Conservation (phyloP, 129 eudicot genomes). For the Kitagawia praeruptora region DNA sequence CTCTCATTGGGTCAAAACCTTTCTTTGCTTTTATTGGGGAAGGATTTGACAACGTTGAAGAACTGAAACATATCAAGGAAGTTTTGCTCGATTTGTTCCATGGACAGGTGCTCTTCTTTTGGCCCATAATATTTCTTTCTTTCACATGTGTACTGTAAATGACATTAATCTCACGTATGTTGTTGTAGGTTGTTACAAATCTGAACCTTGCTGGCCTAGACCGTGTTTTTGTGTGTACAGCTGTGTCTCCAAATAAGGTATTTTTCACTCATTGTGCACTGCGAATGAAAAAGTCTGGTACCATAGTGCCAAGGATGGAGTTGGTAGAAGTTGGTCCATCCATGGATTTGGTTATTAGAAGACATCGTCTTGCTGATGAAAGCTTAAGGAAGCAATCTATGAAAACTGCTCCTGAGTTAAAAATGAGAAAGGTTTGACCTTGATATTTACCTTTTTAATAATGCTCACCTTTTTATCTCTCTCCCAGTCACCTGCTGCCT, state of each 20-base stretch:
- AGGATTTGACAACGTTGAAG: conserved; percentile 77
- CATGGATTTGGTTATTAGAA: conserved; percentile 86
- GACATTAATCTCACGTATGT: no score
- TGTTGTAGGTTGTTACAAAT: conserved; percentile 32
- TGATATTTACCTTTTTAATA: neutral
- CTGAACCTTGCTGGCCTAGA: conserved; percentile 91
- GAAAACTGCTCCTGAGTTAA: conserved; percentile 61
- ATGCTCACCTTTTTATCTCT: neutral
- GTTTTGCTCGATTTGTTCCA: no score
- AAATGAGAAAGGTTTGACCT: conserved; percentile 67
- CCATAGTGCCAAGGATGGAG: conserved; percentile 70
- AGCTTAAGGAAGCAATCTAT: conserved; percentile 68
- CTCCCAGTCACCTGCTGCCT: neutral
- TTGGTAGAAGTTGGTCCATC: conserved; percentile 95
- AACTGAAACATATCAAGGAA: conserved; percentile 81
- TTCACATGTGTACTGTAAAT: no score
- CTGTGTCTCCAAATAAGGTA: conserved; percentile 62
- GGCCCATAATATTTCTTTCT: no score
- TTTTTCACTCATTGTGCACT: conserved; percentile 74
- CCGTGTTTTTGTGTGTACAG: conserved; percentile 80
- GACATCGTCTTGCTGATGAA: conserved; percentile 85
- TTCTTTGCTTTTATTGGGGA: conserved; percentile 61
- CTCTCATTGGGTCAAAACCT: conserved; percentile 74
- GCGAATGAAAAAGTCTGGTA: conserved; percentile 83
- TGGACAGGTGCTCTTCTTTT: no score